Evolutionary conservation across 208 protist genomes (phyloP), one percentile per base, ranked within the genome.

Genomic region (Strigomonas oncopelti): DNA sequence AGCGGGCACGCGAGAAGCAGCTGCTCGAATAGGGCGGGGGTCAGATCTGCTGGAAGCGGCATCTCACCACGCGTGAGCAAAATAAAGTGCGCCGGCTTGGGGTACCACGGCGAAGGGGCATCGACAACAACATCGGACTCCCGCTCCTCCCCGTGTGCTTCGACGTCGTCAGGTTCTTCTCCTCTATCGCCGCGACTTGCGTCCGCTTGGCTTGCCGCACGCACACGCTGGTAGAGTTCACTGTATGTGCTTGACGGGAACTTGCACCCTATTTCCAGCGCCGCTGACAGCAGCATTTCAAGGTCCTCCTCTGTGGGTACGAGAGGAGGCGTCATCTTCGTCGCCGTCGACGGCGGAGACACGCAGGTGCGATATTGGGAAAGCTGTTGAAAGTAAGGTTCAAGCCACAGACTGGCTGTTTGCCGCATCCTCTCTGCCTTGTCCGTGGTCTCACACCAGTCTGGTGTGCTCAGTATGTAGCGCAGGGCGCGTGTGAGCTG

Each of bases 1-100:
- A 81, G 55, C 60, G 87, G 78, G 57, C 84, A 90, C 22, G 22
- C 59, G 24, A 27, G 46, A 8, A 93, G 67, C 45, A 91, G 42
- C 9, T 67, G 42, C 20, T 56, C 46, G 31, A 93, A 29, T 34
- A 86, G 78, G 18, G 63, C 45, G 7, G 60, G n/a, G 29, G 58
- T 57, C 20, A 91, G 61, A 0, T 74, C 75, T 0, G 83, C 51
- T 0, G 75, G 64, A 18, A 83, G 46, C 11, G 69, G 24, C 16
- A 42, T 60, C 64, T 89, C 78, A 0, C 74, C 62, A n/a, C 83
- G 82, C 25, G 84, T 77, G 36, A 66, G 64, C 27, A 75, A 76
- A 0, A 93, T 76, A 69, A 93, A 93, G 38, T 90, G 83, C 0
- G 75, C 81, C 14, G 84, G 78, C 25, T 70, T 48, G 13, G 42